phyloP scores from a whole-genome alignment of 495 filamentous ascomycete genomes.

The Xylaria cubensis region DNA sequence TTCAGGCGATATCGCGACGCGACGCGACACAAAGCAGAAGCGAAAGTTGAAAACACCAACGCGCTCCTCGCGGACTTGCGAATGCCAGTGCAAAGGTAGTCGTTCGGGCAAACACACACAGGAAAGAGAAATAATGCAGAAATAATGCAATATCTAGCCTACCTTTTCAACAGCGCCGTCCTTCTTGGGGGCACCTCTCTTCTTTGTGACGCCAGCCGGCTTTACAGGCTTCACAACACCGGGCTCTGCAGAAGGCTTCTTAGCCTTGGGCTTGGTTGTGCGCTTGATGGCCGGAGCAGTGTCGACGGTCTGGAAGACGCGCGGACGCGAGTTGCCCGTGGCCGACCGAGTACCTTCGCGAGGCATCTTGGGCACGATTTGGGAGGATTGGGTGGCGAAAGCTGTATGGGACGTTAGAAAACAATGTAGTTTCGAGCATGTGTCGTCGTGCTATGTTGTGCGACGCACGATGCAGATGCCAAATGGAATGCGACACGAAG shows the following conservation, averaged over 20 bases:
- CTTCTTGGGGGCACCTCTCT: constrained; percentile 53
- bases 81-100: not conserved
- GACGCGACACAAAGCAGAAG: not conserved
- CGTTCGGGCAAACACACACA: not conserved
- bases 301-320: constrained; percentile 58
- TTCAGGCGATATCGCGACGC: not conserved
- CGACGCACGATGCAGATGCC: constrained; percentile 33
- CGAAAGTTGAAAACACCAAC: not conserved
- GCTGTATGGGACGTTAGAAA: constrained; percentile 38
- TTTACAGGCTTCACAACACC: constrained; percentile 54
- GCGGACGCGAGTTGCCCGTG: constrained; percentile 62
- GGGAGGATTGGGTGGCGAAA: constrained; percentile 31
- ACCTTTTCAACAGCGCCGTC: constrained; percentile 58
- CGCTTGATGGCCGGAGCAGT: constrained; percentile 58
- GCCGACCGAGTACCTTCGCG: constrained; percentile 62
- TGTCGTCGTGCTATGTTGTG: constrained; percentile 22
- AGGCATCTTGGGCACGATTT: constrained; percentile 49
- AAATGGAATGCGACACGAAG: constrained; percentile 39
- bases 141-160: constrained; percentile 27
- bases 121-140: constrained; percentile 6
- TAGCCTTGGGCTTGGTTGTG: constrained; percentile 47
- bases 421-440: constrained; percentile 17
- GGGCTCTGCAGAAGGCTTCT: constrained; percentile 41
- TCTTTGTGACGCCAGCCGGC: constrained; percentile 61
- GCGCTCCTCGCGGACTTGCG: not conserved